These are phyloP conservation scores for Populus davidiana DNA, from an alignment of 345 rosid genomes.

Conservation along the genomic window DNA sequence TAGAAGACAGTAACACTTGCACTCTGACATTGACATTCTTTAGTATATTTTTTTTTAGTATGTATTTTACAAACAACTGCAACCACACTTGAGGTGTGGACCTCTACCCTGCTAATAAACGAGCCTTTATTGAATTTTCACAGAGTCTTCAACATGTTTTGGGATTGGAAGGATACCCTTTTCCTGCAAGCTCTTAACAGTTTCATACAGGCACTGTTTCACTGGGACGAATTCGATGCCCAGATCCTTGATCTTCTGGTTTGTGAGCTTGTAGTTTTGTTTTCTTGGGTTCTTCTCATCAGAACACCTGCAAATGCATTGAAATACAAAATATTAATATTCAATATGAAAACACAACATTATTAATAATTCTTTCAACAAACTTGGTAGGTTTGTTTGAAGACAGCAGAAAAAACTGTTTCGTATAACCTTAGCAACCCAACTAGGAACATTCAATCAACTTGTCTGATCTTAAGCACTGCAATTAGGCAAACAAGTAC, in stretches of 20 bases:
- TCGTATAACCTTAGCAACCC: no score
- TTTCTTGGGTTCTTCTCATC: slow-evolving; percentile 88
- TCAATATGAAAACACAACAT: no score
- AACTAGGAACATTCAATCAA: no score
- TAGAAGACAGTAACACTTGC: background rate
- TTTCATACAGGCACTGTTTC: slow-evolving; percentile 76
- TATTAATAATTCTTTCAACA: no score
- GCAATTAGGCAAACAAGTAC: no score
- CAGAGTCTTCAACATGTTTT: slow-evolving; percentile 30
- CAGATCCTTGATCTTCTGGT: slow-evolving; percentile 70
- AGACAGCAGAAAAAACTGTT: no score
- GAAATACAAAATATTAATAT: background rate
- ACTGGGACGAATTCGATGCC: slow-evolving; percentile 78
- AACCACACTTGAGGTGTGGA: no score
- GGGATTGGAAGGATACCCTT: slow-evolving; percentile 77
- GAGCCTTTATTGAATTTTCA: slow-evolving; percentile 16
- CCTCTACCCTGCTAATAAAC: background rate
- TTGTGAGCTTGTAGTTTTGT: slow-evolving; percentile 73
- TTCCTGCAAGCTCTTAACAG: slow-evolving; percentile 87
- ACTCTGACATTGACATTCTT: background rate
- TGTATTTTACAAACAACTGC: background rate
- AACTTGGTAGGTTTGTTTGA: no score
- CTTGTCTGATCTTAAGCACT: no score
- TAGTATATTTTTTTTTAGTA: background rate
- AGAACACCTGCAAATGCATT: slow-evolving; percentile 55